Evolutionary conservation across 2,329 filamentous ascomycete genomes (phyloP), one percentile per base, ranked within the genome.

Genomic region (Aureobasidium musti): DNA sequence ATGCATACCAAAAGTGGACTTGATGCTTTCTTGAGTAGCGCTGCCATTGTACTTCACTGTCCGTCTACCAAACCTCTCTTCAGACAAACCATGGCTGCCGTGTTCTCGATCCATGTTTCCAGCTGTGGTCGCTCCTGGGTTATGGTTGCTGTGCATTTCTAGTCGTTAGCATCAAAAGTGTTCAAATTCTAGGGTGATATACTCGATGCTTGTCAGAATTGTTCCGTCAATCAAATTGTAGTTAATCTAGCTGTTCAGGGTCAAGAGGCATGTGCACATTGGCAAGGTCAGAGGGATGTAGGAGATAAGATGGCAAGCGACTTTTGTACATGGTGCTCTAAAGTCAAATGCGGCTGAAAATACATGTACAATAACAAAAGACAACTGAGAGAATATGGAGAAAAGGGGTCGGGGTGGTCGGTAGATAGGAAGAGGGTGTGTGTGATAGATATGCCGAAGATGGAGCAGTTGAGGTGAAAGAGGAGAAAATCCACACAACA

Each of bases 281-380:
- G 17, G 19, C 7, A 23, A 5, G 11, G 30, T 8, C n/a, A 35
- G 28, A n/a, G 7, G 3, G 10, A 26, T n/a, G n/a, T 28, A 50
- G 28, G 33, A n/a, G 14, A 50, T 50, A 19, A 39, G 2, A 14
- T 63, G 45, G 61, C 61, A 64, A 54, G 35, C 61, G 61, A 64
- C 61, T 64, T 64, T 64, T 64, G 49, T 64, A 64, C 61, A 64
- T 17, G 37, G n/a, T 53, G 47, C 49, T 64, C 61, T 54, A 64
- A 64, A 64, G 61, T 64, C 61, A 64, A 23, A 64, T 64, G 61
- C 61, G 49, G 61, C 61, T 64, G 61, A 28, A 35, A 64, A 64
- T 64, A 64, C 61, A 64, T 64, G 61, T 64, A 64, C 49, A 64
- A 39, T 54, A 53, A 64, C 35, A 64, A 45, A 54, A 63, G 30